Evolutionary conservation across 2,329 filamentous ascomycete genomes (phyloP).

Genomic region (Penicillium sp.): DNA sequence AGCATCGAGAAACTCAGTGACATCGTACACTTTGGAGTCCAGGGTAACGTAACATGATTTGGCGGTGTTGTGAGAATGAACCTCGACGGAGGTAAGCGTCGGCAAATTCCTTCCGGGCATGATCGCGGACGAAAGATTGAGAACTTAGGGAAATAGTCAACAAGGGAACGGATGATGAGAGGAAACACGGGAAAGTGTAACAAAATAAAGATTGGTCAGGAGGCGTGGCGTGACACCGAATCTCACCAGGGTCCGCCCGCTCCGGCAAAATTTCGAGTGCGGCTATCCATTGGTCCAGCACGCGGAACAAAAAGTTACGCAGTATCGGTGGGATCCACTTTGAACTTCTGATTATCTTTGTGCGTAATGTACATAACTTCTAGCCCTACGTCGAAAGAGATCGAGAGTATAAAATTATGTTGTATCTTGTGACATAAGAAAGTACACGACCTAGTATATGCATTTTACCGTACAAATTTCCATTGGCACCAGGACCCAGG

Average conservation of each 20-base stretch:
- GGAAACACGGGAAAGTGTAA: not conserved
- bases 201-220: slow-evolving; percentile 17
- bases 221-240: slow-evolving; percentile 24
- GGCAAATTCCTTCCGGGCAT: slow-evolving; percentile 83
- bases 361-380: no score
- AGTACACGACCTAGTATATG: no score
- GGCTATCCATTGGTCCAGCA: slow-evolving; percentile 4
- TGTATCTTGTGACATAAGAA: no score
- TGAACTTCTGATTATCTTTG: not conserved
- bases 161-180: not conserved
- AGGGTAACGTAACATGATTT: slow-evolving; percentile 92
- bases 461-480: no score
- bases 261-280: slow-evolving; percentile 13
- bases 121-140: slow-evolving; percentile 21
- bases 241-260: slow-evolving; percentile 15
- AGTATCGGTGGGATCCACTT: not conserved
- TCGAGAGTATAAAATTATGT: no score
- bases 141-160: not conserved
- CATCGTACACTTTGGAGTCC: slow-evolving; percentile 86
- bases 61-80: slow-evolving; percentile 71
- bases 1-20: slow-evolving; percentile 83
- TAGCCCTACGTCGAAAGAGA: no score
- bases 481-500: no score
- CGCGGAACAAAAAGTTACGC: not conserved
- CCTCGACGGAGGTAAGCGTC: slow-evolving; percentile 74